Base-by-base conservation (phyloP, 2,329 filamentous ascomycete species). In the Colletotrichum brevisporum region DNA sequence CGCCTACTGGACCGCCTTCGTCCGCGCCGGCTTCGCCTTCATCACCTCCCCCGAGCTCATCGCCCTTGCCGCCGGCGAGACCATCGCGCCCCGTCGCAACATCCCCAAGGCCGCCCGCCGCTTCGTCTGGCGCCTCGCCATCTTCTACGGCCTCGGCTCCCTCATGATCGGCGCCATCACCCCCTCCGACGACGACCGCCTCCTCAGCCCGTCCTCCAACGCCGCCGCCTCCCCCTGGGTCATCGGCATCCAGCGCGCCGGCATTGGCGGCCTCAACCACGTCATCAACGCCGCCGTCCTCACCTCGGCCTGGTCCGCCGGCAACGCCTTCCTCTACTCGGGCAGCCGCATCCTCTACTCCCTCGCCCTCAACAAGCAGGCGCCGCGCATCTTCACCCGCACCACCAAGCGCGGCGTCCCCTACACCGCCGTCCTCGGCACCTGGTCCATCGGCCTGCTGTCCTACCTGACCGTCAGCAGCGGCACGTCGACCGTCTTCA, bases 281-380 rank as follows among this genome's bases (percentile, higher is more conserved):
- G 84, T 92, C 73, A 90, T 93, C 81, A 93, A 93, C 75, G 90
- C 85, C 41, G 89, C 88, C 21, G 88, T 93, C 73, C 81, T 92
- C 59, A 89, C 91, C 16, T 89, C 91, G 0, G 90, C 4, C 88
- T 90, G 78, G 88, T 90, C 62, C n/a, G 85, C 91, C 6, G 85
- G 88, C 13, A 93, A 95, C 73, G 79, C 82, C 2, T 86, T 84
- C 2, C 84, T 93, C 2, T 88, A 92, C 78, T 90, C 89, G 1
- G 90, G 91, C 58, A 91, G 89, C 50, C 89, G 92, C 75, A 89
- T 94, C 21, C 83, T 94, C 9, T 90, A 92, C 75, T 90, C 89
- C 67, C 87, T 94, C 76, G 86, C 91, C 0, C 83, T 90, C 9
- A 89, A 87, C 64, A 88, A 89, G 15, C 90, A 92, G 57, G 91